Evolutionary conservation across 2,329 filamentous ascomycete genomes (phyloP), one percentile per base, ranked within the genome.

Genomic region (Fusarium marasasianum): DNA sequence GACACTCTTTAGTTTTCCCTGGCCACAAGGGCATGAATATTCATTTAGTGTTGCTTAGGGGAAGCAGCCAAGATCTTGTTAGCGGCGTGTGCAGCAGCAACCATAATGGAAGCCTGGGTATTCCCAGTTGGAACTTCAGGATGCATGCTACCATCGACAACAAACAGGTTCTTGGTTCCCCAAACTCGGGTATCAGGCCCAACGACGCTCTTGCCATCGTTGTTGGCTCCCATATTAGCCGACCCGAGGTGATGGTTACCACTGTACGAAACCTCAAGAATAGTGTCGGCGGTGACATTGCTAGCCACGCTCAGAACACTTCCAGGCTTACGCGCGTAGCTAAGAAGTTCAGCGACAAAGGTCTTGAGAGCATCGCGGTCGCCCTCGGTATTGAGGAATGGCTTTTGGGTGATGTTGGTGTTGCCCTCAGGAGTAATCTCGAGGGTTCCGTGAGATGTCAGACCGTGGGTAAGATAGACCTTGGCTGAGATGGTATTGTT

Each of bases 401-500:
- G 80, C 53, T 75, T 76, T 51, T 80, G 80, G 24, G 80, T 81
- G 62, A 86, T 86, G 67, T 83, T 81, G 35, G 86, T 86, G 22
- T 77, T 71, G 33, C 82, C 84, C 7, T 80, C 75, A 13, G 80
- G 71, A 20, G 81, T 84, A 38, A 86, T 84, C 33, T 80, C 79
- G 29, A 87, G 80, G 11, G 83, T 78, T 44, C 87, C 84, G 61
- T 83, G 79, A 62, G 87, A 88, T 22, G 83, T 84, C 8, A 85
- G 82, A 17, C 85, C 85, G 37, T 87, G 86, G 31, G 83, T 87
- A 58, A 89, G 82, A 80, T 87, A 88, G 17, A 87, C 81, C 76
- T 87, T 84, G 60, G 84, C 81, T 31, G 83, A 83, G 66, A 88
- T 79, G 33, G 83, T 81, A 58, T 84, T 85, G 56, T 82, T 78